Conservation (phyloP, 345 rosid genomes). For the Citrus maxima region DNA sequence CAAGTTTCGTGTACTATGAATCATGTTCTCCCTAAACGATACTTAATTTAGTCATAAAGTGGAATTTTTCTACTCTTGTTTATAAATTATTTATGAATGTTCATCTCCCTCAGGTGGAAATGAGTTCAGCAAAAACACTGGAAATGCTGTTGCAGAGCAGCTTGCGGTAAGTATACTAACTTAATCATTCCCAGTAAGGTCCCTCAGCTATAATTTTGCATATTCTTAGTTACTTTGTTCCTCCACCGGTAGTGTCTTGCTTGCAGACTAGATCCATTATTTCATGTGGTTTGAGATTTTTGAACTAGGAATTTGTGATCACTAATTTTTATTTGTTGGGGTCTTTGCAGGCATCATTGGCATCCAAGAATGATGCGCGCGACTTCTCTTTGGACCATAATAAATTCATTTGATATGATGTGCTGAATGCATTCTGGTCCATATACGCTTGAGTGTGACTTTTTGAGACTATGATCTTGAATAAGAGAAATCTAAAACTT, state of each 20-base stretch:
- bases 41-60: background rate
- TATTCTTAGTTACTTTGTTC: background rate
- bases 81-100: background rate
- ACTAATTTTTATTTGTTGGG: accelerated
- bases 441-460: background rate
- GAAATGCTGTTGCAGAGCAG: slow-evolving; percentile 84
- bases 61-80: background rate
- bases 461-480: background rate
- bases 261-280: background rate
- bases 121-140: slow-evolving; percentile 86
- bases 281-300: background rate
- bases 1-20: background rate
- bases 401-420: background rate
- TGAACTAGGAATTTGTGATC: background rate
- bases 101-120: background rate
- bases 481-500: background rate
- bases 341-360: background rate
- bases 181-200: background rate
- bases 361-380: background rate
- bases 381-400: background rate
- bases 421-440: background rate
- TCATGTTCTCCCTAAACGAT: background rate
- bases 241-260: background rate
- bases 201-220: background rate
- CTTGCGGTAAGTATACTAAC: slow-evolving; percentile 11